A percentile compares a stretch with the other conserved stretches of the same genome.
Conservation (phyloP, 2,329 filamentous ascomycete genomes). For the Ascochyta clinopodiicola region DNA sequence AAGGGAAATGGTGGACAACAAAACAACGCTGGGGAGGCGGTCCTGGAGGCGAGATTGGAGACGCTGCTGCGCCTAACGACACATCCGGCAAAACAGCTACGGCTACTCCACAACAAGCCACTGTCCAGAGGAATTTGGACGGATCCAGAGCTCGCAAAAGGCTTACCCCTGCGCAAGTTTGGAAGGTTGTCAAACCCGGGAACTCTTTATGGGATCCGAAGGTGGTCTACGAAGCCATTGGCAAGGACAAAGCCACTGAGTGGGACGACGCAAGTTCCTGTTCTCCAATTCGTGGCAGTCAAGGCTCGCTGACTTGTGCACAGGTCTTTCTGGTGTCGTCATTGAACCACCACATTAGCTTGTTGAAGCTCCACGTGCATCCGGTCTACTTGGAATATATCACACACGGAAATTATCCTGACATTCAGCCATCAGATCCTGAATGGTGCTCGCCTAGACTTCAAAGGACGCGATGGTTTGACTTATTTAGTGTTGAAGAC, state of each 20-base stretch:
- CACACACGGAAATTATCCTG: slow-evolving; percentile 50
- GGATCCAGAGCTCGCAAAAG: slow-evolving; percentile 48
- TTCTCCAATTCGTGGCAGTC: background rate
- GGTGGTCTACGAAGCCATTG: slow-evolving; percentile 63
- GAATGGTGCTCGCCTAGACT: slow-evolving; percentile 61
- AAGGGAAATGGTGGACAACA: slow-evolving; percentile 67
- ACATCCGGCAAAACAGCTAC: slow-evolving; percentile 33
- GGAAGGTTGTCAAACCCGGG: slow-evolving; percentile 60
- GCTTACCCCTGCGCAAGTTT: slow-evolving; percentile 57
- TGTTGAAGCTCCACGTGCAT: slow-evolving; percentile 65
- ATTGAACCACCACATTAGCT: slow-evolving; percentile 67
- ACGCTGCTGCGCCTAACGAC: slow-evolving; percentile 35
- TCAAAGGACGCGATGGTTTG: slow-evolving; percentile 64
- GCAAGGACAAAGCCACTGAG: slow-evolving; percentile 55
- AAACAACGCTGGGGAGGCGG: slow-evolving; percentile 64
- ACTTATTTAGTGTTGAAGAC: slow-evolving; percentile 62
- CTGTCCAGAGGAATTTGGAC: slow-evolving; percentile 27
- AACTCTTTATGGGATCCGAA: slow-evolving; percentile 63
- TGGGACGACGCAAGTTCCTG: slow-evolving; percentile 61
- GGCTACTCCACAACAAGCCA: slow-evolving; percentile 47
- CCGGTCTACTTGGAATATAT: slow-evolving; percentile 63
- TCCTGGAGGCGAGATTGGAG: slow-evolving; percentile 53
- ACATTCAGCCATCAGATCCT: slow-evolving; percentile 31
- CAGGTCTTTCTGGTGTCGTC: slow-evolving; percentile 68
- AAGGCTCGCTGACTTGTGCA: slow-evolving; percentile 1